phyloP scores from a whole-genome alignment of 192 early-diverging fungal genomes.

The Coemansia sp. region DNA sequence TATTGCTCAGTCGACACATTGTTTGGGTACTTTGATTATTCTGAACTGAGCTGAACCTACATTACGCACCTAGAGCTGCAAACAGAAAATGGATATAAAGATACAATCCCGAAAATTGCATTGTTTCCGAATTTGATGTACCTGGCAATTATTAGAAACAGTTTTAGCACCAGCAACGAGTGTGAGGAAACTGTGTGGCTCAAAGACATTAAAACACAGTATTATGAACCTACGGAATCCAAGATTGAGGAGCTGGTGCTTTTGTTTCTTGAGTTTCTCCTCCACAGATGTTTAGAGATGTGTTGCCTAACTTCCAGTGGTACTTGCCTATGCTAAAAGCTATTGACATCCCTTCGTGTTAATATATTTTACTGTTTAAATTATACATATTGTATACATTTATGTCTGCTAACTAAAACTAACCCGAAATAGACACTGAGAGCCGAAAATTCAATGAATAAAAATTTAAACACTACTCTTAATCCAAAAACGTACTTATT shows the following conservation, averaged over 20 bases:
- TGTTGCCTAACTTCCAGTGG: background rate
- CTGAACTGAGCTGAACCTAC: background rate
- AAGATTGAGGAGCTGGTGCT: constrained; percentile 8
- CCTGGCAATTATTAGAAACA: background rate
- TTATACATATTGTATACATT: background rate
- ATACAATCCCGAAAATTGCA: background rate
- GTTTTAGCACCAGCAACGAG: background rate
- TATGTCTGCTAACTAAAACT: too few relatives aligned
- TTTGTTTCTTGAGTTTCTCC: background rate
- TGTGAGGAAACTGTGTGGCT: background rate
- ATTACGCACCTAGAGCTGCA: constrained; percentile 4
- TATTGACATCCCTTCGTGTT: background rate
- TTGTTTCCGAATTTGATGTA: background rate
- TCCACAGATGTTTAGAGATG: background rate
- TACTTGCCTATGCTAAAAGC: constrained; percentile 2
- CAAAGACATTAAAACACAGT: background rate
- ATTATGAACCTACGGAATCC: background rate
- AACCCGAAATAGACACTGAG: too few relatives aligned
- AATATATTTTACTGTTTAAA: constrained; percentile 6
- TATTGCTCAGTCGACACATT: constrained; percentile 3
- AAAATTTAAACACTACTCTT: too few relatives aligned
- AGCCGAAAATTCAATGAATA: too few relatives aligned
- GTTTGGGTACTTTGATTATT: background rate
- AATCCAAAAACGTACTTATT: too few relatives aligned
- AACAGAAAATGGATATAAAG: background rate